phyloP scores from a whole-genome alignment of 805 yeast species.

The Candida xyloterini region DNA sequence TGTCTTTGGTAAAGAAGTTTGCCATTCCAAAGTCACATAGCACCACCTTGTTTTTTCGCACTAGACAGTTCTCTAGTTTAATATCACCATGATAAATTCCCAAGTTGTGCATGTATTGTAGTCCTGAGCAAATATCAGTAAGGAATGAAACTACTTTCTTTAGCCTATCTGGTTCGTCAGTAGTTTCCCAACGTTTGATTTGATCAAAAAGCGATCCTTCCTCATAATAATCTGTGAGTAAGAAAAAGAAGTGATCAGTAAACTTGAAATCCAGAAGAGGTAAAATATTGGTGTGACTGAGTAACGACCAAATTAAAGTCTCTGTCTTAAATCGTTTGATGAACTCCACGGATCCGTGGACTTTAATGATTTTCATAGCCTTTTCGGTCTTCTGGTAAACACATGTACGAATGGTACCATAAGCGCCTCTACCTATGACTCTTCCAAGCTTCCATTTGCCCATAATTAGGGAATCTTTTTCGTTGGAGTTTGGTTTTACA shows the following conservation, averaged over 20 bases:
- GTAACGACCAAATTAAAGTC: slow-evolving; percentile 67
- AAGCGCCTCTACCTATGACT: slow-evolving; percentile 84
- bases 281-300: slow-evolving; percentile 63
- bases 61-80: slow-evolving; percentile 74
- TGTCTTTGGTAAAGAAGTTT: slow-evolving; percentile 21
- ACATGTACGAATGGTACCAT: slow-evolving; percentile 68
- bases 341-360: slow-evolving; percentile 41
- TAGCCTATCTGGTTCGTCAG: slow-evolving; percentile 15
- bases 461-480: slow-evolving; percentile 65
- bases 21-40: slow-evolving; percentile 93
- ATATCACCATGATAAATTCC: slow-evolving; percentile 80
- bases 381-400: slow-evolving; percentile 20
- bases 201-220: slow-evolving; percentile 83
- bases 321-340: slow-evolving; percentile 66
- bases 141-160: slow-evolving; percentile 36
- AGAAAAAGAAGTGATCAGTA: slow-evolving; percentile 57
- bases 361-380: slow-evolving; percentile 32
- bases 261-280: slow-evolving; percentile 61
- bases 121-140: slow-evolving; percentile 55
- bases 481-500: slow-evolving; percentile 38
- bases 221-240: slow-evolving; percentile 62
- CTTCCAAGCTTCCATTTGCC: slow-evolving; percentile 57
- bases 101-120: slow-evolving; percentile 59
- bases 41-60: slow-evolving; percentile 43
- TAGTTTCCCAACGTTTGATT: slow-evolving; percentile 61